Conservation (phyloP, 192 early-diverging fungal genomes). For the Spizellomyces sp. region DNA sequence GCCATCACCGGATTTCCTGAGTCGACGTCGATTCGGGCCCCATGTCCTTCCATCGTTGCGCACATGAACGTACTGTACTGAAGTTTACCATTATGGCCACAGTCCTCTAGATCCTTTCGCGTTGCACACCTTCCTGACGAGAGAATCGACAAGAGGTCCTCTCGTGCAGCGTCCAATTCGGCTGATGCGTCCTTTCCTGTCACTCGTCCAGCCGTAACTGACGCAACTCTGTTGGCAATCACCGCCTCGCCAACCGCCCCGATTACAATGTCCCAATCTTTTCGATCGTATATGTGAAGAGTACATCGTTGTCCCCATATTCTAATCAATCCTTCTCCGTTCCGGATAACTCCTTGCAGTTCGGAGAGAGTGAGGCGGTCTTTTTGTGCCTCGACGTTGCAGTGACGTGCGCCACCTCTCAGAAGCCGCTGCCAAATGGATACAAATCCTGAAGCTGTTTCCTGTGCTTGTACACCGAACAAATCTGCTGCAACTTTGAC, state of each 20-base stretch:
- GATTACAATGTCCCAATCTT: slow-evolving; percentile 19
- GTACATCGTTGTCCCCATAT: slow-evolving; percentile 34
- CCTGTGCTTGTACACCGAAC: slow-evolving; percentile 31
- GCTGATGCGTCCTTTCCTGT: slow-evolving; percentile 18
- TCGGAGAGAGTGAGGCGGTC: neutral
- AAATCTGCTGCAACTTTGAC: neutral
- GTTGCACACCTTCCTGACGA: neutral
- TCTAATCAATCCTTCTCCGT: neutral
- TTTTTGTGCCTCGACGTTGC: neutral
- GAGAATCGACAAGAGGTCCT: neutral
- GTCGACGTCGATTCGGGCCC: neutral
- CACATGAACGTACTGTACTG: slow-evolving; percentile 30
- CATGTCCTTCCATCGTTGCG: slow-evolving; percentile 21
- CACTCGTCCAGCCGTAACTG: slow-evolving; percentile 9
- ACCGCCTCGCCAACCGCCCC: slow-evolving; percentile 2
- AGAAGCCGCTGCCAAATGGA: neutral
- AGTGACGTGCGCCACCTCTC: neutral
- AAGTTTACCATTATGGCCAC: neutral
- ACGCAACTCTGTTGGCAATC: neutral
- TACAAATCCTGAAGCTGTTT: slow-evolving; percentile 14
- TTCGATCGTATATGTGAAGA: slow-evolving; percentile 11
- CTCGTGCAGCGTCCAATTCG: neutral
- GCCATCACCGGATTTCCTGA: neutral
- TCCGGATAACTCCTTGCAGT: neutral
- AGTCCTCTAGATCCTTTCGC: neutral